These are phyloP conservation scores for Papiliotrema fonsecae DNA, from an alignment of 1,284 basidiomycete genomes.

Conservation along the genomic window DNA sequence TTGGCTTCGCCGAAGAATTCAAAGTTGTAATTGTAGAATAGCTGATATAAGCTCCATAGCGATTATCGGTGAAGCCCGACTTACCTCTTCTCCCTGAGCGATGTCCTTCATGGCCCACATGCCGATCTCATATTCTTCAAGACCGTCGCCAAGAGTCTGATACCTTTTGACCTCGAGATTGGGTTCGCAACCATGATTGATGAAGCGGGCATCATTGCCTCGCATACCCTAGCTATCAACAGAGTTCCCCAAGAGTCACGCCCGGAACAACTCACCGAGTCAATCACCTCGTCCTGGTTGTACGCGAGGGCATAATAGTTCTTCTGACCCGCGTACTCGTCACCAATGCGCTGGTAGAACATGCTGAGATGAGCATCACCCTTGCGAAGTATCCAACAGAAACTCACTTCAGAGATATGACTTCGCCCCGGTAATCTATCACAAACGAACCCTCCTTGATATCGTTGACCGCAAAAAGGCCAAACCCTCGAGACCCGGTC, in stretches of 20 bases:
- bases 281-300: slow-evolving; percentile 50
- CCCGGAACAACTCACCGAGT: slow-evolving; percentile 39
- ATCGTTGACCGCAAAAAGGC: slow-evolving; percentile 44
- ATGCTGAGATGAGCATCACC: slow-evolving; percentile 18
- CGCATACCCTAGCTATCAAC: slow-evolving; percentile 38
- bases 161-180: slow-evolving; percentile 48
- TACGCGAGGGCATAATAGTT: slow-evolving; percentile 52
- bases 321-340: slow-evolving; percentile 36
- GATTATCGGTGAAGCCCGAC: slow-evolving; percentile 6
- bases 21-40: slow-evolving; percentile 49
- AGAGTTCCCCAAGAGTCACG: neutral
- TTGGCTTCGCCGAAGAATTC: slow-evolving; percentile 35
- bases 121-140: slow-evolving; percentile 50
- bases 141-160: slow-evolving; percentile 40
- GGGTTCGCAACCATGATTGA: slow-evolving; percentile 50
- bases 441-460: slow-evolving; percentile 50
- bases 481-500: slow-evolving; percentile 51
- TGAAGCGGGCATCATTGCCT: slow-evolving; percentile 51
- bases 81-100: slow-evolving; percentile 47
- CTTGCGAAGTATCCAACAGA: neutral
- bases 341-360: slow-evolving; percentile 38
- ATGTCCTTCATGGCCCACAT: slow-evolving; percentile 49
- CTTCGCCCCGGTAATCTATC: slow-evolving; percentile 51
- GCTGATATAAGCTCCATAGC: slow-evolving; percentile 11
- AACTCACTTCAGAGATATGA: slow-evolving; percentile 35